Conservation (phyloP, 495 filamentous ascomycete genomes). For the Aspergillus campestris region DNA sequence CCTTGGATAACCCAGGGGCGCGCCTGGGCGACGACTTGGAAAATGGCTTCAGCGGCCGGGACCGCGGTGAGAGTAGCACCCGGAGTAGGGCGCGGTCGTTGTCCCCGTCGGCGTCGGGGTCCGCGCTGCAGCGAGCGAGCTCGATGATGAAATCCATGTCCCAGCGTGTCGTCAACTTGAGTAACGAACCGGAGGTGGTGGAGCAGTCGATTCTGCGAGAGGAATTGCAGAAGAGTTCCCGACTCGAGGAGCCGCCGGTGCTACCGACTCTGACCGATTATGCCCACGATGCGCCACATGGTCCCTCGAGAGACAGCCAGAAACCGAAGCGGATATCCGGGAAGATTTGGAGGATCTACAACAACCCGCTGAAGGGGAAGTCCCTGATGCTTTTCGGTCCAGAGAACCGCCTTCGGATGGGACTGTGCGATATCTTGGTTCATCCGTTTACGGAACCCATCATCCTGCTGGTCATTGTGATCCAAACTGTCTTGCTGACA, state of each 20-base stretch:
- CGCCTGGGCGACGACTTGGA: slow-evolving; percentile 60
- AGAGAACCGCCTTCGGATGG: slow-evolving; percentile 61
- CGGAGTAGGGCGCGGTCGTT: slow-evolving; percentile 46
- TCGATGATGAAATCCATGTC: slow-evolving; percentile 96
- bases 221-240: slow-evolving; percentile 45
- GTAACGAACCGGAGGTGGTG: slow-evolving; percentile 74
- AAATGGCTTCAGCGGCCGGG: slow-evolving; percentile 35
- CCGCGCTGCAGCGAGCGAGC: slow-evolving; percentile 67
- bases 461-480: slow-evolving; percentile 77
- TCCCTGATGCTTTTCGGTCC: slow-evolving; percentile 79
- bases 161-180: slow-evolving; percentile 93
- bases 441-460: slow-evolving; percentile 79
- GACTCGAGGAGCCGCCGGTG: slow-evolving; percentile 46
- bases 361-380: slow-evolving; percentile 82
- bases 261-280: slow-evolving; percentile 50
- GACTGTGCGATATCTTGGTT: slow-evolving; percentile 80
- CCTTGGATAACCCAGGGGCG: slow-evolving; percentile 28
- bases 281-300: slow-evolving; percentile 45
- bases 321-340: slow-evolving; percentile 36
- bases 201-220: slow-evolving; percentile 67
- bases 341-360: slow-evolving; percentile 38
- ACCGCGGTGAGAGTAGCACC: slow-evolving; percentile 43
- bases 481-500: slow-evolving; percentile 79
- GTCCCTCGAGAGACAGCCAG: slow-evolving; percentile 21
- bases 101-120: slow-evolving; percentile 58